Conservation (phyloP, 371 early-diverging fungal genomes). For the Cokeromyces recurvatus region DNA sequence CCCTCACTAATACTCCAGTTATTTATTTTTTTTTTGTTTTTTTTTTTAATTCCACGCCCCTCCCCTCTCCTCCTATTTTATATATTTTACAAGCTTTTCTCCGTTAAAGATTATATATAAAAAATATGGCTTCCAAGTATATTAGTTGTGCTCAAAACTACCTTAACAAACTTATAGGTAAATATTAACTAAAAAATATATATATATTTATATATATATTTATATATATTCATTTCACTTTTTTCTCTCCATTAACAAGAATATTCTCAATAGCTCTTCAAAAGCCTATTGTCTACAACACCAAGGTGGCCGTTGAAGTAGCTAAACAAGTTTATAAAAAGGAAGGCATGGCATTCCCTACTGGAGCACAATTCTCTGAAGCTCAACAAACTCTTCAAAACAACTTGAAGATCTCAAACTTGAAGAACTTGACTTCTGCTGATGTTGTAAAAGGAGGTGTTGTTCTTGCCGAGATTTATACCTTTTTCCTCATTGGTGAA, state of each 20-base stretch:
- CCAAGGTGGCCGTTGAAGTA: constrained; percentile 62
- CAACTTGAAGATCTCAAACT: constrained; percentile 39
- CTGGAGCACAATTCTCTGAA: constrained; percentile 49
- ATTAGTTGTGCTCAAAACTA: constrained; percentile 18
- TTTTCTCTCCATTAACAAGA: background rate
- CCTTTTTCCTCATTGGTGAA: constrained; percentile 72
- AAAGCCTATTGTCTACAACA: constrained; percentile 53
- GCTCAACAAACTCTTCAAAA: constrained; percentile 51
- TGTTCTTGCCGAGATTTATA: constrained; percentile 61
- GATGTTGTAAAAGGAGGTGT: constrained; percentile 53
- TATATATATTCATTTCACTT: background rate
- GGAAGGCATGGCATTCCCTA: constrained; percentile 67
- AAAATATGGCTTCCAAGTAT: constrained; percentile 26
- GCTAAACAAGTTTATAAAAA: constrained; percentile 69
- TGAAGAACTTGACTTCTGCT: constrained; percentile 48
- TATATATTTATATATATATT: too few species aligned
- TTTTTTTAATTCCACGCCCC: too few species aligned
- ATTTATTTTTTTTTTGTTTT: too few species aligned
- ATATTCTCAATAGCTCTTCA: constrained; percentile 27
- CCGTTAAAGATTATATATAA: too few species aligned
- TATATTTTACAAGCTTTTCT: too few species aligned
- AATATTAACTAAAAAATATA: background rate
- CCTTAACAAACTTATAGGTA: constrained; percentile 35
- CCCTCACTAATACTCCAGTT: too few species aligned
- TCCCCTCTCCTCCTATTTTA: too few species aligned